phyloP scores from a whole-genome alignment of 768 basidiomycete genomes.

The Asterophora parasitica region DNA sequence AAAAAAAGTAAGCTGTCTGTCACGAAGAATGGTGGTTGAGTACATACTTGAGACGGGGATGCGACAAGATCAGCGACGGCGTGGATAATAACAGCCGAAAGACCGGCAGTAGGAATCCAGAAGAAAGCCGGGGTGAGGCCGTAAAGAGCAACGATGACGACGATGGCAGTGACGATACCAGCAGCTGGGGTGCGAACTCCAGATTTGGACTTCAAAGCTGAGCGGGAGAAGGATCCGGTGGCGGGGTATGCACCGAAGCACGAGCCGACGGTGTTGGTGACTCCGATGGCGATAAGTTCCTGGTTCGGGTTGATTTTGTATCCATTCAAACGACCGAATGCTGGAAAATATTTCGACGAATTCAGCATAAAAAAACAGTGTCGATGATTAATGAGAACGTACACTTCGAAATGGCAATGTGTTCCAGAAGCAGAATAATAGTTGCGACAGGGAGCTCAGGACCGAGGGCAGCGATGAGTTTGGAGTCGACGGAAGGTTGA shows the following conservation, averaged over 20 bases:
- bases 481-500: conserved; percentile 32
- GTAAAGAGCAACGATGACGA: conserved; percentile 92
- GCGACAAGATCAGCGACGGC: conserved; percentile 87
- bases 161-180: conserved; percentile 78
- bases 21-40: background rate
- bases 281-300: conserved; percentile 96
- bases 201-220: conserved; percentile 92
- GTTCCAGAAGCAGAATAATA: conserved; percentile 88
- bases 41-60: conserved; percentile 55
- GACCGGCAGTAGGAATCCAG: conserved; percentile 77
- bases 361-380: background rate
- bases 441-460: conserved; percentile 79
- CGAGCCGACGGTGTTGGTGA: conserved; percentile 88
- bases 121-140: conserved; percentile 90
- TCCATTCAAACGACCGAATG: conserved; percentile 90
- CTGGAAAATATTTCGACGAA: conserved; percentile 30
- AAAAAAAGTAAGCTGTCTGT: background rate
- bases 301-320: conserved; percentile 95
- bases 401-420: conserved; percentile 97
- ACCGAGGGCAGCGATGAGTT: conserved; percentile 63
- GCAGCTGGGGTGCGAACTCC: conserved; percentile 96
- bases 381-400: background rate
- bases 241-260: conserved; percentile 92
- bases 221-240: conserved; percentile 98
- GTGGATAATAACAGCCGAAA: conserved; percentile 95